Percentiles rank a stretch among this genome's conserved stretches.
These are phyloP conservation scores for Didymella pinodella DNA, from an alignment of 2,329 filamentous ascomycete genomes.

Conservation along the genomic window DNA sequence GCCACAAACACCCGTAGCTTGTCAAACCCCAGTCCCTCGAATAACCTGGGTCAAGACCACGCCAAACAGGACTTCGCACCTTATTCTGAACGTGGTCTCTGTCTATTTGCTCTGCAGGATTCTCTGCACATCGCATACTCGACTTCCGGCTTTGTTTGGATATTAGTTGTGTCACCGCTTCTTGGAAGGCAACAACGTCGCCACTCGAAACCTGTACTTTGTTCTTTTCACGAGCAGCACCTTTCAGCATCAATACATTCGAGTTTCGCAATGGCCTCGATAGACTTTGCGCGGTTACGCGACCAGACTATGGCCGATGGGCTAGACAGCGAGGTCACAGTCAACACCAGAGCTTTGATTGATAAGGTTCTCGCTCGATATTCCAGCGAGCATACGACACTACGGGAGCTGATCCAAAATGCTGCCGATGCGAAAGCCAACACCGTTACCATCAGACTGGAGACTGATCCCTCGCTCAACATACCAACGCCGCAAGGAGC, in stretches of 20 bases:
- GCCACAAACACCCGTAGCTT: constrained; percentile 35
- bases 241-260: background rate
- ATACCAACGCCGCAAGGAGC: constrained; percentile 73
- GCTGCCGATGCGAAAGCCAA: constrained; percentile 95
- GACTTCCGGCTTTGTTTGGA: background rate
- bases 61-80: background rate
- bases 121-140: background rate
- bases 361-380: constrained; percentile 97
- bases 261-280: constrained; percentile 39
- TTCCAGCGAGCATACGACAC: constrained; percentile 87
- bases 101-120: background rate
- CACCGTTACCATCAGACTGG: constrained; percentile 88
- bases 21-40: constrained; percentile 5
- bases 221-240: background rate
- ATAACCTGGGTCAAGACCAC: background rate
- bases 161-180: background rate
- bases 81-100: background rate
- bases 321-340: constrained; percentile 96
- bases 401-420: constrained; percentile 96
- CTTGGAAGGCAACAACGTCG: background rate
- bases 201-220: background rate
- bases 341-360: constrained; percentile 95
- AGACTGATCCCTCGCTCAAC: constrained; percentile 83
- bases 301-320: constrained; percentile 88
- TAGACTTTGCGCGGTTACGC: constrained; percentile 73